Evolutionary conservation across 2,329 filamentous ascomycete genomes (phyloP), one percentile per base, ranked within the genome.

Genomic region (Pseudopithomyces chartarum): DNA sequence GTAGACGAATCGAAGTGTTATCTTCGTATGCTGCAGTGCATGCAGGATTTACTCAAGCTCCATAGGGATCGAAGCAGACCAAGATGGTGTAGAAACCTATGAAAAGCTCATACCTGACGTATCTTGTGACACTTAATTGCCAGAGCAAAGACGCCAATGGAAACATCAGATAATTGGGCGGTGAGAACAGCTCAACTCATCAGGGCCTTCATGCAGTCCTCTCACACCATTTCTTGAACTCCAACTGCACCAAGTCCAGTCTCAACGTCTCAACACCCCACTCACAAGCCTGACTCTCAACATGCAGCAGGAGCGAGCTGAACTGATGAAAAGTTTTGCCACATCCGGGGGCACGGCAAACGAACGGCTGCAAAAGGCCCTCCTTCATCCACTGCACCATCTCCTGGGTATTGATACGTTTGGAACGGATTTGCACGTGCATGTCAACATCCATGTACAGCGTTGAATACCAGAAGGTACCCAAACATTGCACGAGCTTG

Each of bases 371-470:
- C 8, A 74, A 47, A 3, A 59, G 39, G 1, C 69, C 69, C 5
- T 64, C 51, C 6, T 62, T 46, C 55, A 70, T 65, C 68, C 68
- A 69, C 34, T 54, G 49, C 6, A 57, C 58, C 40, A 71, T 49
- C 22, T 68, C 63, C 2, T 59, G n/a, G 32, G 67, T 46, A 23
- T 68, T 52, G 47, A 69, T 53, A 15, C 67, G 61, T 1, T 61
- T 60, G 1, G 60, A 67, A 29, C 71, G 72, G 17, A 74, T 61
- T 40, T 71, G 67, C 1, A 64, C 66, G 23, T 74, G 72, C 22
- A 73, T 61, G 32, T 69, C 69, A n/a, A 72, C 51, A 50, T 74
- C 70, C 70, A 75, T 75, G 59, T 66, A 75, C 0, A 73, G 59
- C 1, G 68, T 44, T 0, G 70, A 70, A 57, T 73, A 72, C 70